Evolutionary conservation across 495 filamentous ascomycete genomes (phyloP).

Genomic region (Penicillium taxi): DNA sequence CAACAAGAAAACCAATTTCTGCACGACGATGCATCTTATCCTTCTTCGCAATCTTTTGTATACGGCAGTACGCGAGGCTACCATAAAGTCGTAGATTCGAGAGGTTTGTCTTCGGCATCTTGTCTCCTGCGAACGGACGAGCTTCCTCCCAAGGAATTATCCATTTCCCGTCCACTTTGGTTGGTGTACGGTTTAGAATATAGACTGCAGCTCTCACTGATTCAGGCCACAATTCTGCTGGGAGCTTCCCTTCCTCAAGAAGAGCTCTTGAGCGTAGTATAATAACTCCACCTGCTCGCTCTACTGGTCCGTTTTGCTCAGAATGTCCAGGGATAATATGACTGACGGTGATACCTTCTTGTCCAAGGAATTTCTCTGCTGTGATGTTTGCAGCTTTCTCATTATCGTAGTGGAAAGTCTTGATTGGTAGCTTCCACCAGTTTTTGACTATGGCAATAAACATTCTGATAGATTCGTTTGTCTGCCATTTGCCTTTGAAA

Average conservation of each 20-base stretch:
- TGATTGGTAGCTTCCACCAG: too few species aligned
- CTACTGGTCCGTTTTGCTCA: too few species aligned
- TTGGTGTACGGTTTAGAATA: constrained; percentile 7
- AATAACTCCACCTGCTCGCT: too few species aligned
- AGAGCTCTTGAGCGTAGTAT: neutral
- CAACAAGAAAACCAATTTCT: constrained; percentile 4
- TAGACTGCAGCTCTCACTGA: neutral
- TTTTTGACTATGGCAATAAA: too few species aligned
- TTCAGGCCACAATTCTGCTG: constrained; percentile 7
- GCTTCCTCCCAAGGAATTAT: constrained; percentile 4
- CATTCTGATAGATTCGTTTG: too few species aligned
- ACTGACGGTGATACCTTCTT: too few species aligned
- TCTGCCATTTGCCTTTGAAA: too few species aligned
- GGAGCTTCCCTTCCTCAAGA: constrained; percentile 3
- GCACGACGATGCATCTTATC: constrained; percentile 7
- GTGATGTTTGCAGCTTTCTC: too few species aligned
- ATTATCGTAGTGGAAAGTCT: too few species aligned
- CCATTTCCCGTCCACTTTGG: neutral
- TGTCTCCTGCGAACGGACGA: neutral
- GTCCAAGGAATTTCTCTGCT: too few species aligned
- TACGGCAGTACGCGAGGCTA: neutral
- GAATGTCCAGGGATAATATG: too few species aligned
- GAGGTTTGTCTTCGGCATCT: neutral
- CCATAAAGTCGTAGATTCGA: constrained; percentile 5
- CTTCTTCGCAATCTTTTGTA: neutral